Evolutionary conservation across 495 filamentous ascomycete genomes (phyloP), one percentile per base, ranked within the genome.

Genomic region (Penicillium atrosanguineum): DNA sequence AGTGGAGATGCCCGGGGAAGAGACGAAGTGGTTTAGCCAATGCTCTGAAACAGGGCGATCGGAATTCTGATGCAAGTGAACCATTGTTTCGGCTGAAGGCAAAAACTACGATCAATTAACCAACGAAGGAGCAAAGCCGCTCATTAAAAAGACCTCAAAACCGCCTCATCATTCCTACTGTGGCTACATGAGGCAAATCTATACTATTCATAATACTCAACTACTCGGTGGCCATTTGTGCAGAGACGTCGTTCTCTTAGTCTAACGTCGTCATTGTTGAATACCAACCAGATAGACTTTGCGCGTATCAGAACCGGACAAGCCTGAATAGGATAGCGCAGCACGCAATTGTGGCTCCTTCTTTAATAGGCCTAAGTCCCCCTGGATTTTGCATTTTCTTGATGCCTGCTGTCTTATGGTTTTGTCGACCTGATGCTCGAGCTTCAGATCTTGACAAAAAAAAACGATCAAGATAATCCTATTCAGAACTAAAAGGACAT

Each of bases 211-310:
- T 1, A 1, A 0, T 26, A n/a, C 42, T 20, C 20, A 20, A 23
- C 12, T 29, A 21, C 34, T 53, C 44, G 48, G 54, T 65, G 59
- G 61, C 64, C 52, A 60, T 34, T 55, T 55, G 18, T 44, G 31
- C 44, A 26, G 16, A 16, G 34, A 37, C 19, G 37, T 29, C 38
- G 39, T 44, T 16, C 48, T 31, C 28, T 38, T 23, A 12, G 45
- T 44, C 12, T 34, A 26, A 34, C 48, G 46, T 46, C 49, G 48
- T 55, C 52, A 51, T 55, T 38, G 48, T 37, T 31, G 37, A 28
- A 29, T 44, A 44, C 46, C 25, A 34, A 31, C 39, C 25, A 42
- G 15, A 39, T 23, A 50, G 41, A 42, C 25, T 57, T 57, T 48
- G 16, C 36, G 28, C 45, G 41, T 51, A 34, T 46, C 46, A 51